Percentiles rank a stretch among this genome's conserved stretches.
These are phyloP conservation scores for Gonapodya sp. DNA, from an alignment of 192 early-diverging fungal genomes.

Conservation along the genomic window DNA sequence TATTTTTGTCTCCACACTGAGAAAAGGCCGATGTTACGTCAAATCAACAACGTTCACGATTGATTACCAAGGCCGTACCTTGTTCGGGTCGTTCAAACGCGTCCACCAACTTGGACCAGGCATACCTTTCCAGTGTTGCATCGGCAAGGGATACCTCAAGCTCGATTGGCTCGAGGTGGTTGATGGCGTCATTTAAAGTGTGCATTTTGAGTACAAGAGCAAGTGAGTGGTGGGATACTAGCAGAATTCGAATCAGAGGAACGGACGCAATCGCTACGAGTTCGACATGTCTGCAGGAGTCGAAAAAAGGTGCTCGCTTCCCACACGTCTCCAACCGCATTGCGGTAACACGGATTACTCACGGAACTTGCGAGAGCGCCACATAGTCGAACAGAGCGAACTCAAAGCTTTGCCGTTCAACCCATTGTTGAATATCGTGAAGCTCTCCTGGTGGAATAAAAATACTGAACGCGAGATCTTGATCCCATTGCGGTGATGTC, in stretches of 20 bases:
- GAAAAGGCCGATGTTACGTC: neutral
- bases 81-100: conserved; percentile 22
- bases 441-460: conserved; percentile 32
- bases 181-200: conserved; percentile 13
- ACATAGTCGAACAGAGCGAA: conserved; percentile 25
- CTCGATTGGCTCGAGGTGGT: neutral
- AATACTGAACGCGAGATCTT: conserved; percentile 24
- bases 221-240: conserved; percentile 24
- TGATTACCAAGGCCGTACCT: no score
- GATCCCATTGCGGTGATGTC: conserved; percentile 26
- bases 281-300: conserved; percentile 19
- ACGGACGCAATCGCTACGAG: conserved; percentile 17
- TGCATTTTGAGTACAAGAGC: conserved; percentile 19
- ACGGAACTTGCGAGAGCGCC: neutral
- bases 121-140: conserved; percentile 24
- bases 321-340: neutral
- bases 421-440: conserved; percentile 32
- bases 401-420: conserved; percentile 24
- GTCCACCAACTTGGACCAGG: conserved; percentile 33
- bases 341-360: neutral
- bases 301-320: conserved; percentile 1
- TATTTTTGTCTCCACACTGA: conserved; percentile 22
- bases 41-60: no score
- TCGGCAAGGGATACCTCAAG: conserved; percentile 27
- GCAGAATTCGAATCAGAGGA: conserved; percentile 26